Percentiles rank a stretch among this genome's conserved stretches.
Conservation (phyloP, 1,284 basidiomycete species). For the Leucoagaricus sp. region DNA sequence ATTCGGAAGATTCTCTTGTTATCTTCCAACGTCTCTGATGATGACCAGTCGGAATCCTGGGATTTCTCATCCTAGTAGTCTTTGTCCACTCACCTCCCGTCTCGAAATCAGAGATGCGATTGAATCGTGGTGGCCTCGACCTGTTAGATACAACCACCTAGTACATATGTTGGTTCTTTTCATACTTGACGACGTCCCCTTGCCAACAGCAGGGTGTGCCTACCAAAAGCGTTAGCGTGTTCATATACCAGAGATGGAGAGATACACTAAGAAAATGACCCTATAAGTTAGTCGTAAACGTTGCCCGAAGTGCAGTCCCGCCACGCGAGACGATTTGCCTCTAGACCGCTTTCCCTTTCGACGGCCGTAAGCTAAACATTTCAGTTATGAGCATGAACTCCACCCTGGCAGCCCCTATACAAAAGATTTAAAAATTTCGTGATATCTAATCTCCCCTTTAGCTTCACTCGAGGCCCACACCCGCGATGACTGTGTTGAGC, state of each 20-base stretch:
- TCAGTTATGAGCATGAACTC: neutral
- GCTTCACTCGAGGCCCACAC: slow-evolving; percentile 7
- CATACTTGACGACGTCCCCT: slow-evolving; percentile 2
- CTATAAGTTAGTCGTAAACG: neutral
- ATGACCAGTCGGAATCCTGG: slow-evolving; percentile 7
- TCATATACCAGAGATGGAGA: neutral
- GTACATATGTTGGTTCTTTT: slow-evolving; percentile 2
- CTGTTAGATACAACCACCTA: neutral
- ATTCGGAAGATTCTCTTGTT: slow-evolving; percentile 2
- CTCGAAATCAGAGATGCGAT: slow-evolving; percentile 5
- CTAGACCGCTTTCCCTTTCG: neutral
- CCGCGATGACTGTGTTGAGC: neutral
- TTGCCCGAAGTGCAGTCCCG: neutral
- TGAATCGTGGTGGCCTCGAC: slow-evolving; percentile 8
- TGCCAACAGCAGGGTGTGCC: slow-evolving; percentile 7
- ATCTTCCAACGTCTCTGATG: slow-evolving; percentile 6
- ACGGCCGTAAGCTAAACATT: neutral
- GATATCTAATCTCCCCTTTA: slow-evolving; percentile 11
- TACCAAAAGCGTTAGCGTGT: slow-evolving; percentile 8
- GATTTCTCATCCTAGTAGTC: neutral
- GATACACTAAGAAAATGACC: neutral
- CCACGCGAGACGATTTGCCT: slow-evolving; percentile 4
- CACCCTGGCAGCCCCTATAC: neutral
- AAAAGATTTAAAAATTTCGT: neutral
- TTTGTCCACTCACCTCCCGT: neutral